Evolutionary conservation across 352 stramenopile species (phyloP).

Genomic region (Phytophthora pistaciae): DNA sequence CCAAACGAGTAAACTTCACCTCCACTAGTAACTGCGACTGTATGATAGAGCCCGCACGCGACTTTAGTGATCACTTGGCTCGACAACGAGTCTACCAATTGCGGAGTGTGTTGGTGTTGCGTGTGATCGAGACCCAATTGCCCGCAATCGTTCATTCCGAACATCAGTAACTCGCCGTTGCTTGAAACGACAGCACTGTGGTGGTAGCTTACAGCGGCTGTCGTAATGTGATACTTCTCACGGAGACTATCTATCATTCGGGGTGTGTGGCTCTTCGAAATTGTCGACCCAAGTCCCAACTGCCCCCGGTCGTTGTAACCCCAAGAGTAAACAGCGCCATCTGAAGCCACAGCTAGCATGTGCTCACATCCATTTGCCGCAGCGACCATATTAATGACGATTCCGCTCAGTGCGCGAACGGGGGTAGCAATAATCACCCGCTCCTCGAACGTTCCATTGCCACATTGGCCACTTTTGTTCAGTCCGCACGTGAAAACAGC

Average conservation of each 20-base stretch:
- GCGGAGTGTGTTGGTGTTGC: constrained; percentile 87
- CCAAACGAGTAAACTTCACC: constrained; percentile 88
- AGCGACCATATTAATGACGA: constrained; percentile 75
- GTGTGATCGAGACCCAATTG: constrained; percentile 85
- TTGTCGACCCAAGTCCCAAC: constrained; percentile 83
- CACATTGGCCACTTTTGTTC: constrained; percentile 91
- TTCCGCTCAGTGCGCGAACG: constrained; percentile 71
- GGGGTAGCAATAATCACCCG: constrained; percentile 80
- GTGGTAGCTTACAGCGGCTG: constrained; percentile 85
- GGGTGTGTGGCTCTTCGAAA: constrained; percentile 89
- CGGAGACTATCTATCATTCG: constrained; percentile 82
- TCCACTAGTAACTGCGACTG: constrained; percentile 60
- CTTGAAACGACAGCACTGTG: constrained; percentile 87
- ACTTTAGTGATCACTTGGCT: constrained; percentile 81
- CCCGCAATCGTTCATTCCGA: constrained; percentile 91
- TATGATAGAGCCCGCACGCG: constrained; percentile 87
- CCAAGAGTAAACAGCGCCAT: constrained; percentile 87
- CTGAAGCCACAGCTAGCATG: constrained; percentile 83
- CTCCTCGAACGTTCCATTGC: constrained; percentile 90
- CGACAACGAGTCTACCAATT: constrained; percentile 74
- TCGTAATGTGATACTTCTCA: constrained; percentile 86
- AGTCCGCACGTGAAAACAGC: constrained; percentile 83
- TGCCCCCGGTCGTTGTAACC: constrained; percentile 90
- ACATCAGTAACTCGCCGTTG: constrained; percentile 80
- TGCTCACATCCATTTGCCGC: constrained; percentile 89